Evolutionary conservation across 1,284 basidiomycete genomes (phyloP).

Genomic region (Fomitopsis pinicola): DNA sequence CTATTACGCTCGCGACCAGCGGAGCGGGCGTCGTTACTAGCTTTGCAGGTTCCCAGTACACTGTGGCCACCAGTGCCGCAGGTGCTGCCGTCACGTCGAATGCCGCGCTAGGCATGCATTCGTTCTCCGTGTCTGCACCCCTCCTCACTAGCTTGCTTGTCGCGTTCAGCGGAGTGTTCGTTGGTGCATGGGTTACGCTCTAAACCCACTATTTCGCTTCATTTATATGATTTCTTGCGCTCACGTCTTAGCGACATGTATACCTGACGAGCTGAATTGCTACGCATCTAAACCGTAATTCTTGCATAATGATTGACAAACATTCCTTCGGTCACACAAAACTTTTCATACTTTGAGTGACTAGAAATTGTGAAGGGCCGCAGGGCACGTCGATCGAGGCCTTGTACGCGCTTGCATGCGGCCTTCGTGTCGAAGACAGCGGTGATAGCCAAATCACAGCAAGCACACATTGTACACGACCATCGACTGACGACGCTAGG

Average conservation of each 20-base stretch:
- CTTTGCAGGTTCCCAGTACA: slow-evolving; percentile 48
- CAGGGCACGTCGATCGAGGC: too few relatives aligned
- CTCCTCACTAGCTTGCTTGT: slow-evolving; percentile 38
- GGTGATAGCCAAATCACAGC: too few relatives aligned
- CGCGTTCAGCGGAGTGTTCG: slow-evolving; percentile 37
- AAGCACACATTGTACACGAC: too few relatives aligned
- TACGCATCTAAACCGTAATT: background rate
- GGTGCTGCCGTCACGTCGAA: slow-evolving; percentile 11
- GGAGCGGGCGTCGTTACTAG: slow-evolving; percentile 44
- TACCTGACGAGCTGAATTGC: background rate
- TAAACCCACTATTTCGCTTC: slow-evolving; percentile 20
- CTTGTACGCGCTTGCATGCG: too few relatives aligned
- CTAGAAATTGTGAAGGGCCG: too few relatives aligned
- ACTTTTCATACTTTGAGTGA: too few relatives aligned
- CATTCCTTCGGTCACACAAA: too few relatives aligned
- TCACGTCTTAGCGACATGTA: background rate
- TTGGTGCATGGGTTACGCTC: slow-evolving; percentile 37
- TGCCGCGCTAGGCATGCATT: slow-evolving; percentile 21
- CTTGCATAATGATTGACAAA: too few relatives aligned
- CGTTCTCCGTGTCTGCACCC: slow-evolving; percentile 30
- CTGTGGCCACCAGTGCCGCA: slow-evolving; percentile 14
- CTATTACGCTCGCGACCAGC: slow-evolving; percentile 45
- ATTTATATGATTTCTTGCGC: background rate
- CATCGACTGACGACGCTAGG: background rate
- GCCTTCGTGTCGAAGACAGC: too few relatives aligned